Evolutionary conservation across 2,329 filamentous ascomycete genomes (phyloP).

Genomic region (Penicillium frequentans): DNA sequence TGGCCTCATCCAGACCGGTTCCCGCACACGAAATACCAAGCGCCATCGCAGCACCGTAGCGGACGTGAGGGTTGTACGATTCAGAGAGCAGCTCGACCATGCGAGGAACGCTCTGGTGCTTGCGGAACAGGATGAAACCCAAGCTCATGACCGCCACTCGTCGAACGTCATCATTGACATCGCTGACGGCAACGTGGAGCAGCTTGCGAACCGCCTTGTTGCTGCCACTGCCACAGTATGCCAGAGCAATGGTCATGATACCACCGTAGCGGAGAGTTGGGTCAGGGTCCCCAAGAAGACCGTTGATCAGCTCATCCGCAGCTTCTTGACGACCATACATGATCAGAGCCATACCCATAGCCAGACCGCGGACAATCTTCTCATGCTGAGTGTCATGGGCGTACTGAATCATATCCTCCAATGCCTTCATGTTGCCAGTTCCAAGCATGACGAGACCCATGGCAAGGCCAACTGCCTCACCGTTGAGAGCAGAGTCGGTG

Average conservation of each 20-base stretch:
- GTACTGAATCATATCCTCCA: conserved; percentile 97
- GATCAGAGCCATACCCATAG: conserved; percentile 95
- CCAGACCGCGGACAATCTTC: conserved; percentile 95
- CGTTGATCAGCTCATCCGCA: conserved; percentile 91
- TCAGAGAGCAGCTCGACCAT: conserved; percentile 99
- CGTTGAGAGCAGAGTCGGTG: conserved; percentile 92
- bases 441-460: conserved; percentile 99
- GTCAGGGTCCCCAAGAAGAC: conserved; percentile 88
- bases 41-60: conserved; percentile 97
- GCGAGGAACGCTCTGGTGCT: conserved; percentile 92
- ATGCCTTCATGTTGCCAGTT: conserved; percentile 88
- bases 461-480: conserved; percentile 89
- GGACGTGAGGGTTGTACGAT: conserved; percentile 97
- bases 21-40: conserved; percentile 97
- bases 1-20: conserved; percentile 92
- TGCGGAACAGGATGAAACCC: conserved; percentile 97
- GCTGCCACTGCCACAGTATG: conserved; percentile 95
- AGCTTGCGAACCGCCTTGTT: conserved; percentile 98
- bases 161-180: conserved; percentile 96
- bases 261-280: conserved; percentile 92
- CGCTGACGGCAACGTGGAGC: conserved; percentile 92
- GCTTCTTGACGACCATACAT: conserved; percentile 97
- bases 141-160: conserved; percentile 96
- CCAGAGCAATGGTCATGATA: conserved; percentile 97
- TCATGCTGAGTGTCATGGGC: conserved; percentile 98